Base-by-base conservation (phyloP, 768 basidiomycete species). In the Leccinum uliginosum region DNA sequence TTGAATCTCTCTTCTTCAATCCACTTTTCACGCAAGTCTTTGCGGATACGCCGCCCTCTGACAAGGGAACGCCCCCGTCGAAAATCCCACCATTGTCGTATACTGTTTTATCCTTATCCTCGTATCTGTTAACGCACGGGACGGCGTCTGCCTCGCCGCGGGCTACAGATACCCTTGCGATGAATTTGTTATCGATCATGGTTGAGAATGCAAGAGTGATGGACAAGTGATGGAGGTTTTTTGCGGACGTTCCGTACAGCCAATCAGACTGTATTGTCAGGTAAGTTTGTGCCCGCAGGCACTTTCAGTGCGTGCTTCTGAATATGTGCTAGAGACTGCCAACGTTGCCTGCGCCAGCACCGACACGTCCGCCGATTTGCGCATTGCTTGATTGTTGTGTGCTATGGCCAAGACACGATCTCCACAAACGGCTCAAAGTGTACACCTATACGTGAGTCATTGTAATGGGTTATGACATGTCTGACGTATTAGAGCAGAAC, bases 351-450 rank as follows among this genome's bases (percentile, higher is more conserved):
- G 54, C 67, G 11, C 64, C 75, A 8, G 64, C 67, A 1, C 54
- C 74, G 6, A 70, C 74, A 9, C 73, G 78, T 50, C 74, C 83
- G 1, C 78, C 79, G 1, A 59, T 85, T 24, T 84, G 83, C 61
- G 80, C 84, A 3, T 54, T 88, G 23, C 64, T 89, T n/a, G 86
- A 89, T 65, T 86, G 83, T 55, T 85, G 83, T 61, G 75, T 85
- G 6, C 73, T 89, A 14, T 89, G 85, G 85, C 67, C 87, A 26
- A 81, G 84, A 17, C 86, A 89, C 61, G 87, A 87, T 64, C 70
- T 89, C 29, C 83, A 87, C 55, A 85, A 80, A 61, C 78, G 74
- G 26, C 69, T 88, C 5, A 83, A 87, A 56, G 78, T 80, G 0
- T 72, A 76, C 27, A 79, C 80, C 6, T 87, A 86, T 61, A 70